Evolutionary conservation across 2,329 filamentous ascomycete genomes (phyloP), one percentile per base, ranked within the genome.

Genomic region (Helotiales sp.): DNA sequence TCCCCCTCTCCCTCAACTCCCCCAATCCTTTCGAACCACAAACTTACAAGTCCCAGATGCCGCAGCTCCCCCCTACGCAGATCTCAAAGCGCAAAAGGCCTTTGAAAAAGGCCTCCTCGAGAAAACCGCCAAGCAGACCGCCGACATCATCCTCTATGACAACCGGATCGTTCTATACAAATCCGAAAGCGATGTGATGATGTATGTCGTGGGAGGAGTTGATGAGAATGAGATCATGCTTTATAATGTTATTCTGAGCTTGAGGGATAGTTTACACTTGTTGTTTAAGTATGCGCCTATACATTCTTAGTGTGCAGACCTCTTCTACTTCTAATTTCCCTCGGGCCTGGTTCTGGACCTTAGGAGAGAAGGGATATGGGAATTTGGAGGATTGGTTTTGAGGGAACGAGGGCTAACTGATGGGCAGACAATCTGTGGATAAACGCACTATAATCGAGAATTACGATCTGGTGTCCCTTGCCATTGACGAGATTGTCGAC

Each of bases 371-470:
- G 4, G n/a, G n/a, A n/a, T n/a, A 29, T 42, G n/a, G 17, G 12
- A 4, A n/a, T 12, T 2, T 19, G 17, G 40, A 27, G 46, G 17
- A 30, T 34, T 7, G 46, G 17, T 17, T 5, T 17, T 9, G 2
- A 27, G 7, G 25, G 15, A 10, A 19, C 7, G 19, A 46, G 12
- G n/a, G 9, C 55, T 54, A 24, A 57, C 30, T 22, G 17, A 19
- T 4, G 3, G 47, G 40, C 66, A 96, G 91, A 76, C 93, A 96
- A 82, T 91, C 91, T 31, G 93, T 96, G 51, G 95, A 99, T 79
- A 97, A 97, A 83, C 88, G 95, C 66, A 98, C 95, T 57, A 92
- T 98, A 66, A 88, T 98, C 71, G 95, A 99, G 77, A 98, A 98
- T 83, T 99, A 98, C 80, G 95, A 98, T 75, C 84, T 98, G 22